A percentile compares a stretch with the other conserved stretches of the same genome.
Evolutionary conservation across 129 eudicot genomes (phyloP).

Genomic region (Logfia minima): DNA sequence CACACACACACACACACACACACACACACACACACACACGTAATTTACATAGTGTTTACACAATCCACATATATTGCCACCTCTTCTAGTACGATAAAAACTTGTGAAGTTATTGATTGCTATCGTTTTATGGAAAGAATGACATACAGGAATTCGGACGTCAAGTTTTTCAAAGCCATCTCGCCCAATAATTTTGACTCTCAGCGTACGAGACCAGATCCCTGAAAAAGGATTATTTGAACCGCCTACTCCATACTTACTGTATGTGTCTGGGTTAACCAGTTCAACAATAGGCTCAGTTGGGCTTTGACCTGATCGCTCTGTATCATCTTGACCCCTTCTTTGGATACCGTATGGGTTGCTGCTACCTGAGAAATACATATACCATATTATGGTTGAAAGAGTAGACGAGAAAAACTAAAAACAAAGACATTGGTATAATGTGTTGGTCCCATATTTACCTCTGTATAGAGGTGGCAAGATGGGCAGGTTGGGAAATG

Average conservation of each 20-base stretch:
- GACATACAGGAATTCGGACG: constrained; percentile 86
- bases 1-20: no score
- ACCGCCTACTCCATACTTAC: constrained; percentile 39
- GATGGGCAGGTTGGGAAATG: not conserved
- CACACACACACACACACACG: no score
- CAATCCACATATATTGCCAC: not conserved
- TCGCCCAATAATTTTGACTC: constrained; percentile 79
- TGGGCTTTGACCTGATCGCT: constrained; percentile 41
- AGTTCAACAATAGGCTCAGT: constrained; percentile 64
- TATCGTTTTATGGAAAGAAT: not conserved
- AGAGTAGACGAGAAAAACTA: constrained; percentile 4
- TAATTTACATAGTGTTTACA: no score
- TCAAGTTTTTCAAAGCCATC: constrained; percentile 95
- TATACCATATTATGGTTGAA: constrained; percentile 30
- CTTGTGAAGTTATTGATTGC: constrained; percentile 18
- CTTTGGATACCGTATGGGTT: constrained; percentile 38
- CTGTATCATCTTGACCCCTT: constrained; percentile 43
- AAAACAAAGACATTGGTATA: constrained; percentile 1
- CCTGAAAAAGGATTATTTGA: constrained; percentile 55
- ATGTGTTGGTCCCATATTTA: not conserved
- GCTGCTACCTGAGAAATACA: constrained; percentile 48
- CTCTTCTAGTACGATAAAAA: not conserved
- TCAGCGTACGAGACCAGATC: constrained; percentile 82
- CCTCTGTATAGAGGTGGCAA: not conserved
- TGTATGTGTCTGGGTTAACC: constrained; percentile 68